These are phyloP conservation scores for Amanita thiersii DNA, from an alignment of 768 basidiomycete genomes.

Conservation along the genomic window DNA sequence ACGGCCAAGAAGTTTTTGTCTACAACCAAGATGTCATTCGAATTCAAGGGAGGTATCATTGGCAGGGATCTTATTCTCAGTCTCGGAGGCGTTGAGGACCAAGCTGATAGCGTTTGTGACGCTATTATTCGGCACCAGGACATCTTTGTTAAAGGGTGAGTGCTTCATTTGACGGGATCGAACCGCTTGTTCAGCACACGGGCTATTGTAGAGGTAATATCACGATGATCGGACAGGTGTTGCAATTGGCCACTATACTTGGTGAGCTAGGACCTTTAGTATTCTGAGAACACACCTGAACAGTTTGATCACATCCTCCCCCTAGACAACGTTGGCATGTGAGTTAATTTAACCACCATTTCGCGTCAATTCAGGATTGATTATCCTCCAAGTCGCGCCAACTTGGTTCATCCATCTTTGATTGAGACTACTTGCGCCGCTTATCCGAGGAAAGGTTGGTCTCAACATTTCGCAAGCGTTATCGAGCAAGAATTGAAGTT, in stretches of 20 bases:
- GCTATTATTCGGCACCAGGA: conserved; percentile 42
- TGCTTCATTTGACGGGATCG: conserved; percentile 3
- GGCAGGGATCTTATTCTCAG: conserved; percentile 39
- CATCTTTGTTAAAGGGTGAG: conserved; percentile 36
- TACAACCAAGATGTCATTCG: conserved; percentile 50
- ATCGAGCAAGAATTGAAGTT: conserved; percentile 35
- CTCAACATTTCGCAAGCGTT: conserved; percentile 30
- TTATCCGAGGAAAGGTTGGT: conserved; percentile 39
- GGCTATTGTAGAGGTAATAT: conserved; percentile 34
- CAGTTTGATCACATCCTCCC: conserved; percentile 8
- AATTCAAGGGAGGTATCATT: conserved; percentile 47
- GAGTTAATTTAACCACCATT: conserved; percentile 12
- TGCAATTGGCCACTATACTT: conserved; percentile 41
- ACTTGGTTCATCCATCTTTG: conserved; percentile 31
- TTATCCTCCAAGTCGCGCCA: conserved; percentile 25
- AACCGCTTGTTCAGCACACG: neutral
- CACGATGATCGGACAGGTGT: conserved; percentile 39
- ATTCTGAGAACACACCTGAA: neutral
- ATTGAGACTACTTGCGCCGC: conserved; percentile 30
- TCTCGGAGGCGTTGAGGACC: conserved; percentile 34
- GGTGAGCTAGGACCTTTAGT: conserved; percentile 19
- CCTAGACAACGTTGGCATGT: conserved; percentile 38
- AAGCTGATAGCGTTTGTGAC: conserved; percentile 45
- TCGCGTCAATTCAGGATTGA: neutral
- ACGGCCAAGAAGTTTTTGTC: conserved; percentile 37